Evolutionary conservation across 2,329 filamentous ascomycete species (phyloP), one percentile per base, ranked within the genome.

Genomic region (Monilinia polystroma): DNA sequence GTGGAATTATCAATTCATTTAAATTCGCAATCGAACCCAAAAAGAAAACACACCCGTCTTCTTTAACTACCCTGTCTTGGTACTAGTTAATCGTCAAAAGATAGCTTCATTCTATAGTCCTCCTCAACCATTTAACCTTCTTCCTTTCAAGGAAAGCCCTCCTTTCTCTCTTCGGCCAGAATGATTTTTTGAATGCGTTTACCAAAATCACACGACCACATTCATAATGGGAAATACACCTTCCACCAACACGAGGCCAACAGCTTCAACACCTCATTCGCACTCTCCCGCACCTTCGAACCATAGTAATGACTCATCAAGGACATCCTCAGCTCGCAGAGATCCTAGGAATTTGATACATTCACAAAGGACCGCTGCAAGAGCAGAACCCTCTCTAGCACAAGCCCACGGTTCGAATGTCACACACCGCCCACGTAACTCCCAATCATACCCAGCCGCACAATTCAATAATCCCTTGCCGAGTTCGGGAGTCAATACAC

Each of bases 321-420:
- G 70, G 68, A 52, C 69, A 51, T 66, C 70, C 29, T 73, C 72
- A 62, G 70, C 72, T 55, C 74, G 71, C 63, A 75, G 73, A 73
- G 80, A 82, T 71, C 79, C 79, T 70, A 80, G 80, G 77, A 83
- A 85, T 74, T 80, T 84, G 68, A 81, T 84, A 70, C 84, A 85
- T 71, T 79, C 81, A 69, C 83, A 85, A 71, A 81, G 75, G 80
- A 83, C 82, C 68, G 83, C 82, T 72, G 86, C 84, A 66, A 85
- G 85, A 59, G 86, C 86, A 68, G 86, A 88, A 78, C 82, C 84
- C 64, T 87, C 86, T 62, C 81, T 86, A 69, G 82, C 85, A 70
- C 85, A 86, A 76, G 86, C 85, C 64, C 74, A 74, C 69, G 75
- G 75, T 68, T 74, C 73, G 12, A 75, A 73, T 26, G 66, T 71